Conservation (phyloP, 345 rosid genomes). For the Pelargonium nanum region DNA sequence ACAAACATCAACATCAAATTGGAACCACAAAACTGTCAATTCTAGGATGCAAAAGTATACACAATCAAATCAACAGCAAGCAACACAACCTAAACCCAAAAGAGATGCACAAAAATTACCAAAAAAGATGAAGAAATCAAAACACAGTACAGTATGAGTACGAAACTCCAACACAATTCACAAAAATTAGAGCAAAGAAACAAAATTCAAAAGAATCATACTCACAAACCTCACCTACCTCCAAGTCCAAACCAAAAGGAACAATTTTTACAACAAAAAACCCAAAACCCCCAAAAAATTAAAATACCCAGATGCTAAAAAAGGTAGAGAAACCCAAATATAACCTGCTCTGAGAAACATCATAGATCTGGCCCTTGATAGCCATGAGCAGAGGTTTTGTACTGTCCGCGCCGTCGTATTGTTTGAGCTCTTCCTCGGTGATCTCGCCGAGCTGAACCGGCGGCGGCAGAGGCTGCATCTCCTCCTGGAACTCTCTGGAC, state of each 20-base stretch:
- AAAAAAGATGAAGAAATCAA: no score
- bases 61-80: background rate
- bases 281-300: background rate
- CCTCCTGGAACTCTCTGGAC: constrained; percentile 36
- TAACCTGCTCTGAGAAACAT: constrained; percentile 93
- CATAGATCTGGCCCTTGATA: constrained; percentile 98
- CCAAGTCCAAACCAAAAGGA: no score
- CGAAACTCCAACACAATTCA: background rate
- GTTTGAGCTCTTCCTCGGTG: constrained; percentile 68
- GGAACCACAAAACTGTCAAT: no score
- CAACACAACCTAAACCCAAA: background rate
- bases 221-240: background rate
- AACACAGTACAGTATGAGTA: background rate
- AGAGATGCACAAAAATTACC: background rate
- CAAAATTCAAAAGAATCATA: background rate
- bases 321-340: background rate
- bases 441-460: constrained; percentile 94
- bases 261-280: background rate
- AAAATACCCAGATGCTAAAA: background rate
- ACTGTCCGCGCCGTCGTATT: constrained; percentile 74
- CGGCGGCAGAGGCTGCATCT: constrained; percentile 64
- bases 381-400: constrained; percentile 94
- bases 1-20: background rate
- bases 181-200: constrained; percentile 5
- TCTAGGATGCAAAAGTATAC: background rate